phyloP scores from a whole-genome alignment of 192 early-diverging fungal genomes.

The Mortierella hygrophila region DNA sequence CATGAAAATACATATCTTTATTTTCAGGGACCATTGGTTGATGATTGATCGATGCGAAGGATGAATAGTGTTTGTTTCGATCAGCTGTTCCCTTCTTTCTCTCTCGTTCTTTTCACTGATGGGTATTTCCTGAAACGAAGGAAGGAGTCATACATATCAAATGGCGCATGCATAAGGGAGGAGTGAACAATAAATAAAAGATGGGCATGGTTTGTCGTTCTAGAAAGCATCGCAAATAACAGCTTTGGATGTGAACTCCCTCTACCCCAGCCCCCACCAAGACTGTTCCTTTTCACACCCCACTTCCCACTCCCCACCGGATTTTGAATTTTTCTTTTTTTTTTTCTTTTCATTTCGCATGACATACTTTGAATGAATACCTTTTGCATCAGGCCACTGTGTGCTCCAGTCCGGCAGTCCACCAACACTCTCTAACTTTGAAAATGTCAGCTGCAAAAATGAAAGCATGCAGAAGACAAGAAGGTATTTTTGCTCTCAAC shows the following conservation, averaged over 20 bases:
- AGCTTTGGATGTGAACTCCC: too few species aligned
- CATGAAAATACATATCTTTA: not conserved
- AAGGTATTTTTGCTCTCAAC: not conserved
- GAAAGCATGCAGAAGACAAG: not conserved
- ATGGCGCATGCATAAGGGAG: not conserved
- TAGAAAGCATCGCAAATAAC: not conserved
- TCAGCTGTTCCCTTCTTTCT: not conserved
- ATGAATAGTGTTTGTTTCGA: not conserved
- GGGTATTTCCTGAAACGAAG: not conserved
- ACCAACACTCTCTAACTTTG: not conserved
- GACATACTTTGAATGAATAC: not conserved
- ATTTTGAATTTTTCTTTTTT: conserved; percentile 5
- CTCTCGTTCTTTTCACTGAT: not conserved
- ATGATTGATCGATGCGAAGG: too few species aligned
- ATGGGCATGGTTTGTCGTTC: not conserved
- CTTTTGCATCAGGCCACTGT: not conserved
- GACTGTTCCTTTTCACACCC: not conserved
- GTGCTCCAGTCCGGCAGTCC: not conserved
- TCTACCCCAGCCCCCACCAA: not conserved
- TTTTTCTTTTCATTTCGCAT: not conserved
- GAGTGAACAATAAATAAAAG: not conserved
- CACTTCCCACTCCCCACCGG: conserved; percentile 5
- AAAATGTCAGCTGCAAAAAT: not conserved
- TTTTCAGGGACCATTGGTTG: too few species aligned
- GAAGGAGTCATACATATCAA: not conserved